Evolutionary conservation across 495 filamentous ascomycete species (phyloP), one percentile per base, ranked within the genome.

Genomic region (Aspergillus bridgeri): DNA sequence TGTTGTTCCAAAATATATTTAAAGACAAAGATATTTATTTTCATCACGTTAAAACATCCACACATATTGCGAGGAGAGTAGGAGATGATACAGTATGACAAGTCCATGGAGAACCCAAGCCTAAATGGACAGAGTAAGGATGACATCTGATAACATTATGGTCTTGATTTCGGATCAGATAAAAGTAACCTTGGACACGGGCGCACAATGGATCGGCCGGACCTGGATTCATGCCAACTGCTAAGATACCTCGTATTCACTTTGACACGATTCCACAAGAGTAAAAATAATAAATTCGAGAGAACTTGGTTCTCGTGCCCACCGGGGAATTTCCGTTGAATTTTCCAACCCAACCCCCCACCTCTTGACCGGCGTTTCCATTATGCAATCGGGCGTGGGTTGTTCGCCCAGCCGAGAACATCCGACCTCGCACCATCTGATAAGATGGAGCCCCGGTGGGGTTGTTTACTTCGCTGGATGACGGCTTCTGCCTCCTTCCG

Each of bases 381-480:
- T 47, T 20, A 47, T 23, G 22, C 45, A 47, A 47, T 47, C 33
- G 33, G 17, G 11, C 9, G 9, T 38, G 33, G 33, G 33, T 38
- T 38, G 45, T 23, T 23, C 9, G 22, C 15, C 5, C 17, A 23
- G 45, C 48, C 48, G 48, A 24, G 8, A 5, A 18, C 6, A 50
- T 50, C 48, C 48, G 22, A 23, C 11, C 48, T 50, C 48, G 20
- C 20, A 7, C 48, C 48, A 50, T 50, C 48, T 50, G 48, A 50
- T 50, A 50, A 50, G 48, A 50, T 50, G 17, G 23, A 8, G 20
- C 17, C 11, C 33, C 1, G 20, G 48, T 50, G 48, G 48, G 48
- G 20, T 9, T 29, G 27, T 6, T 29, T 9, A 29, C 11, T 29
- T 29, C 27, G 6, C 27, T 29, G 27, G 21, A 6, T 47, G 22